phyloP scores from a whole-genome alignment of 2,329 filamentous ascomycete genomes.

The Fusarium bulbicola region DNA sequence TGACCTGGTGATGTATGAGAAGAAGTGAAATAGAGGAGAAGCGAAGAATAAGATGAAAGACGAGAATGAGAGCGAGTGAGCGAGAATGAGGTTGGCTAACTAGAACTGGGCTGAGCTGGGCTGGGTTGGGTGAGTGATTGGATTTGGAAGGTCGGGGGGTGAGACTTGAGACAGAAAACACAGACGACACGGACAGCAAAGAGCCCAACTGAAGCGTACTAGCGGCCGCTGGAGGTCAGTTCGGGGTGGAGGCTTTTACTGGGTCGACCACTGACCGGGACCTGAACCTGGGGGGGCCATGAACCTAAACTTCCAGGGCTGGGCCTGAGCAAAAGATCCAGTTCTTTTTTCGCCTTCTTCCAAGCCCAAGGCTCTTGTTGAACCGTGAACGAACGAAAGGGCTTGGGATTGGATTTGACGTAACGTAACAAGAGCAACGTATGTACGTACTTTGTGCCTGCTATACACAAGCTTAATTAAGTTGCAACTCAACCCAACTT shows the following conservation, averaged over 20 bases:
- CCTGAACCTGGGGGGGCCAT: background rate
- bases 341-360: background rate
- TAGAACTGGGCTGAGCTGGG: background rate
- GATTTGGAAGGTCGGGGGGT: conserved; percentile 5
- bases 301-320: background rate
- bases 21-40: conserved; percentile 11
- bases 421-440: conserved; percentile 14
- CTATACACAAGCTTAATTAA: background rate
- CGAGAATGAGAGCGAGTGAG: background rate
- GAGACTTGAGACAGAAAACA: conserved; percentile 21
- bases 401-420: conserved; percentile 9
- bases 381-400: background rate
- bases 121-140: conserved; percentile 4
- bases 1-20: conserved; percentile 28
- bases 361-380: conserved; percentile 12
- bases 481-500: background rate
- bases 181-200: background rate
- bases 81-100: conserved; percentile 5
- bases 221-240: conserved; percentile 17
- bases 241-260: conserved; percentile 4
- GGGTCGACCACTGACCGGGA: background rate
- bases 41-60: background rate
- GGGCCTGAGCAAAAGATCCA: background rate
- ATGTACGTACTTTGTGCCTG: background rate
- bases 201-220: conserved; percentile 21